A percentile compares a stretch with the other conserved stretches of the same genome.
phyloP scores from a whole-genome alignment of 2,329 filamentous ascomycete species.

The Colletotrichum sp. region DNA sequence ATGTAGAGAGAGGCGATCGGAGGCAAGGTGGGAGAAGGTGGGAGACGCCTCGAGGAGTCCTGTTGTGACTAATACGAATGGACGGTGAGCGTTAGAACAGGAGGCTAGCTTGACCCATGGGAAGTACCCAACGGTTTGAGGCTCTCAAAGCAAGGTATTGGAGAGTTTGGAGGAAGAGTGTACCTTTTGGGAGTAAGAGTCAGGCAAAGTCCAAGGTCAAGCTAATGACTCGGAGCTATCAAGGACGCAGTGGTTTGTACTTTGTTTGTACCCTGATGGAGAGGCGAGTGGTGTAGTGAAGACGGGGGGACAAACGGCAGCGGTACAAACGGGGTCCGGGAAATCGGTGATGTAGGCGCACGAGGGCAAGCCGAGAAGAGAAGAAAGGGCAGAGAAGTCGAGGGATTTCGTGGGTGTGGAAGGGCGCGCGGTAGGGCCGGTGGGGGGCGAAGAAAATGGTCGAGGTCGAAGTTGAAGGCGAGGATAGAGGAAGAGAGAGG shows the following conservation, averaged over 20 bases:
- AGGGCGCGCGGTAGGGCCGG: not conserved
- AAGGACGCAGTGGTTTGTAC: conserved; percentile 4
- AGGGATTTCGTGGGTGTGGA: conserved; percentile 8
- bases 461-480: not conserved
- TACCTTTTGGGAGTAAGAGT: conserved; percentile 16
- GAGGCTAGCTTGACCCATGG: not conserved
- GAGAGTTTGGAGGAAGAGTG: conserved; percentile 3
- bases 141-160: not conserved
- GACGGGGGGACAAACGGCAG: conserved; percentile 2
- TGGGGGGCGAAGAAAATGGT: not conserved
- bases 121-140: conserved; percentile 14
- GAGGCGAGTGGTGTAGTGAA: not conserved
- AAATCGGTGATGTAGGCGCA: not conserved
- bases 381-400: conserved; percentile 6
- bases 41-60: not conserved
- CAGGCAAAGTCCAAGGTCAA: conserved; percentile 24
- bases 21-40: not conserved
- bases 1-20: not conserved
- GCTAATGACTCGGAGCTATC: conserved; percentile 25
- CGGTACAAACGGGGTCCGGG: not conserved
- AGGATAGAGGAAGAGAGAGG: not conserved
- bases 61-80: conserved; percentile 20
- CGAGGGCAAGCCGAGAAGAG: not conserved
- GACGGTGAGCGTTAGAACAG: conserved; percentile 10
- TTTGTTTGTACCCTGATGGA: conserved; percentile 1